Percentiles rank a stretch among this genome's conserved stretches.
Conservation (phyloP, 495 filamentous ascomycete species). For the Neurospora africana region DNA sequence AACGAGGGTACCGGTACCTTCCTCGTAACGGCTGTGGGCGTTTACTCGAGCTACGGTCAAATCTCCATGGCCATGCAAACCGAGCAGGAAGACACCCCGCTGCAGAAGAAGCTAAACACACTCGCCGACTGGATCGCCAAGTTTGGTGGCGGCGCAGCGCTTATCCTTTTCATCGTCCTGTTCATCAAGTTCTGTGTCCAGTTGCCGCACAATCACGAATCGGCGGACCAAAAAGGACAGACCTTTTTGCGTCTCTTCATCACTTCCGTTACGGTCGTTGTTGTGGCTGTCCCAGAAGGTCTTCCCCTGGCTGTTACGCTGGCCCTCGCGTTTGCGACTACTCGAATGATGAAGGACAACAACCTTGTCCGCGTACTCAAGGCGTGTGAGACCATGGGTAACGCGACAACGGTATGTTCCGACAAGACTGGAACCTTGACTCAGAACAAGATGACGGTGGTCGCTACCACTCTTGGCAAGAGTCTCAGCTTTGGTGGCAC, state of each 20-base stretch:
- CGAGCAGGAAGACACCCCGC: constrained; percentile 78
- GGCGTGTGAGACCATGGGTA: constrained; percentile 96
- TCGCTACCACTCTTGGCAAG: constrained; percentile 65
- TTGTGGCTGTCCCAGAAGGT: constrained; percentile 96
- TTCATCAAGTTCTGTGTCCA: constrained; percentile 79
- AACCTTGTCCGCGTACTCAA: constrained; percentile 83
- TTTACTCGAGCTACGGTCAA: constrained; percentile 79
- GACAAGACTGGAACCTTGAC: constrained; percentile 97
- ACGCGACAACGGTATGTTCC: constrained; percentile 90
- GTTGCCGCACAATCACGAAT: constrained; percentile 39
- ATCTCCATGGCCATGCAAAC: constrained; percentile 91
- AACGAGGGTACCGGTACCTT: constrained; percentile 86
- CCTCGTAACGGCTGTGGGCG: constrained; percentile 73
- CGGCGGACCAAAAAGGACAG: constrained; percentile 70
- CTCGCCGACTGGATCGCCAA: constrained; percentile 90
- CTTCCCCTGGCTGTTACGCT: constrained; percentile 87
- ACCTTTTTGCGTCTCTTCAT: constrained; percentile 87
- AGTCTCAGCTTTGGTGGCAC: constrained; percentile 51
- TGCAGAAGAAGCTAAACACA: constrained; percentile 82
- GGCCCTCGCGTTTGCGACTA: constrained; percentile 92
- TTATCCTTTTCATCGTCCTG: constrained; percentile 75
- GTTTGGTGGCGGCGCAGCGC: constrained; percentile 71
- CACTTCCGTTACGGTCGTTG: constrained; percentile 88
- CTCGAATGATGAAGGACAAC: constrained; percentile 89
- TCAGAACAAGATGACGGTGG: constrained; percentile 84